phyloP scores from a whole-genome alignment of 352 stramenopile species.

The Phytopythium boreale region DNA sequence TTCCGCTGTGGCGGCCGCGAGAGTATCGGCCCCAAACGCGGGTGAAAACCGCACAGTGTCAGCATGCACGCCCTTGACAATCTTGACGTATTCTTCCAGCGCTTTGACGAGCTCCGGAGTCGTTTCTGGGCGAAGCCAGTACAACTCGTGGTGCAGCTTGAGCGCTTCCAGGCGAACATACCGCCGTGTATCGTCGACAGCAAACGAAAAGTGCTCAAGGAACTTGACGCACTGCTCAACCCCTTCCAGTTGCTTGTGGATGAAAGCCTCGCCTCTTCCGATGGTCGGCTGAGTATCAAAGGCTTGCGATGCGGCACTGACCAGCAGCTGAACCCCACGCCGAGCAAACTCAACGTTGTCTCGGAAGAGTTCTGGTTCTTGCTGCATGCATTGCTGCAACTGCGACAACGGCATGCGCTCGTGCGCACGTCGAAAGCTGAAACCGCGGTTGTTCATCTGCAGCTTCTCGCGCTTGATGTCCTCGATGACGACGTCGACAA shows the following conservation, averaged over 20 bases:
- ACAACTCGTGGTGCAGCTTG: slow-evolving; percentile 14
- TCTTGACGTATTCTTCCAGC: not conserved
- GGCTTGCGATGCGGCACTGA: slow-evolving; percentile 9
- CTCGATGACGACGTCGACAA: slow-evolving; percentile 38
- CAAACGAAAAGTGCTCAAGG: slow-evolving; percentile 19
- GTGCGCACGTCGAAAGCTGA: slow-evolving; percentile 28
- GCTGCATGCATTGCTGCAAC: slow-evolving; percentile 21
- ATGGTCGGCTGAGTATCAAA: slow-evolving; percentile 8
- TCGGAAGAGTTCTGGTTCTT: slow-evolving; percentile 21
- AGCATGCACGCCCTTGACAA: not conserved
- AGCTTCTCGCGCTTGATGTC: slow-evolving; percentile 24
- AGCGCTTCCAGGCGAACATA: slow-evolving; percentile 21
- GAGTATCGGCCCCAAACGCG: not conserved
- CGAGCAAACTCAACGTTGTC: slow-evolving; percentile 28
- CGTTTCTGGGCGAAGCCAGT: slow-evolving; percentile 10
- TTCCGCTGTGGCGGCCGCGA: not conserved
- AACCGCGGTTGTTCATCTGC: slow-evolving; percentile 13
- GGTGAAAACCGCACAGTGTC: not conserved
- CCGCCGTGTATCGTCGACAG: slow-evolving; percentile 14
- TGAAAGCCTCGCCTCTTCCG: not conserved
- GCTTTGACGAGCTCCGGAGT: slow-evolving; percentile 9
- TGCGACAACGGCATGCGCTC: slow-evolving; percentile 31
- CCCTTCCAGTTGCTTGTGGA: not conserved
- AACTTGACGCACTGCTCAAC: slow-evolving; percentile 17
- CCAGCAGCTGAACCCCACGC: slow-evolving; percentile 26